Evolutionary conservation across 331 rosid genomes (phyloP).

Genomic region (Pyrus hybrid): DNA sequence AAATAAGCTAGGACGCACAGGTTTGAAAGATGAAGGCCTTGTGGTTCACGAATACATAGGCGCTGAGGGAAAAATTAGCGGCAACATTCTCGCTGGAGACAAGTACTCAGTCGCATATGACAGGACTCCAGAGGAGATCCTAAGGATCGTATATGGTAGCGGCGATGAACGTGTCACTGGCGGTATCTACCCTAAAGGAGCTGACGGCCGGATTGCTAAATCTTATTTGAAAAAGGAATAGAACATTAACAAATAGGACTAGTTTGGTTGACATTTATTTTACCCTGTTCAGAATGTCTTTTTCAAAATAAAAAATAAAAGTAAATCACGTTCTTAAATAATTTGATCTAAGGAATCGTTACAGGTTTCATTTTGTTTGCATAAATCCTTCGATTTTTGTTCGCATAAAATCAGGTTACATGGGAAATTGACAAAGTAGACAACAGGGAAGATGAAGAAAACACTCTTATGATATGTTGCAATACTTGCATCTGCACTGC

Average conservation of each 20-base stretch:
- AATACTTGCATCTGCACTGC: background rate
- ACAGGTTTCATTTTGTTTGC: background rate
- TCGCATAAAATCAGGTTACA: background rate
- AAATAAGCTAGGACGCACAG: constrained; percentile 38
- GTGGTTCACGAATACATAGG: constrained; percentile 25
- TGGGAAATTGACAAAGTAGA: background rate
- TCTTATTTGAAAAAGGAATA: constrained; percentile 10
- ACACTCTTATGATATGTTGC: background rate
- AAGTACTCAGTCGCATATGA: constrained; percentile 33
- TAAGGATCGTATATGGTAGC: constrained; percentile 55
- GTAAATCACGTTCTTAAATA: background rate
- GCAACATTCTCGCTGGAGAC: constrained; percentile 58
- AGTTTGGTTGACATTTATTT: background rate
- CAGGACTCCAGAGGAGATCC: constrained; percentile 57
- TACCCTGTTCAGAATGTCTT: background rate
- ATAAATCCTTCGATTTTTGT: too few relatives aligned
- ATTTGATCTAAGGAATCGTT: too few relatives aligned
- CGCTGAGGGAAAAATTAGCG: constrained; percentile 33
- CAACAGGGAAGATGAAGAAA: background rate
- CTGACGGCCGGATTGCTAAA: constrained; percentile 46
- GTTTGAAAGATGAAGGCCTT: constrained; percentile 73
- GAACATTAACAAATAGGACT: background rate
- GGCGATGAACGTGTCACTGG: constrained; percentile 56
- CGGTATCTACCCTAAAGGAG: constrained; percentile 69
- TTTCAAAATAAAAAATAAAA: too few relatives aligned